Percentiles rank a stretch among this genome's conserved stretches.
These are phyloP conservation scores for Exserohilum turcica DNA, from an alignment of 2,329 filamentous ascomycete genomes.

Conservation along the genomic window DNA sequence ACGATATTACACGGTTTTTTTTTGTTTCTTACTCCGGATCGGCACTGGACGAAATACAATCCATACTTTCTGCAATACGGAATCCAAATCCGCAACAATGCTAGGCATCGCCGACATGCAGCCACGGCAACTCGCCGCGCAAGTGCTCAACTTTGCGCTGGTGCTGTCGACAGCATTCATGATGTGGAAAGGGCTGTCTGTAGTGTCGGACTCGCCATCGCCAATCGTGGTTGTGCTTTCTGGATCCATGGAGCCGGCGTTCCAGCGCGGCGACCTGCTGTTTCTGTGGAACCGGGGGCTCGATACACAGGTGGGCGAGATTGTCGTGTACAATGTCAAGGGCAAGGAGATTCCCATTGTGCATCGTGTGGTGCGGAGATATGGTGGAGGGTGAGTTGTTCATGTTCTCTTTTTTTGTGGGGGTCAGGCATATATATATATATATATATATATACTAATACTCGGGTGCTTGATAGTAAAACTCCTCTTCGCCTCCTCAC, in stretches of 20 bases:
- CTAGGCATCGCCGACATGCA: slow-evolving; percentile 64
- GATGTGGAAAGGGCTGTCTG: slow-evolving; percentile 85
- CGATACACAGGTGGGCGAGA: slow-evolving; percentile 71
- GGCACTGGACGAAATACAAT: no score
- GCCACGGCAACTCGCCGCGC: slow-evolving; percentile 78
- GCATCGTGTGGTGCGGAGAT: slow-evolving; percentile 81
- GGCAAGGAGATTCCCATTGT: slow-evolving; percentile 98
- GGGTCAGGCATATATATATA: no score
- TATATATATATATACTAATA: no score
- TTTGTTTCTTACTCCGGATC: no score
- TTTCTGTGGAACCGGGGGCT: slow-evolving; percentile 74
- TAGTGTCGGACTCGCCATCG: slow-evolving; percentile 67
- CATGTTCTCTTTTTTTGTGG: not conserved
- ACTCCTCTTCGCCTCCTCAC: slow-evolving; percentile 74
- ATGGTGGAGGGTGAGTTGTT: slow-evolving; percentile 60
- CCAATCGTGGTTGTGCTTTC: slow-evolving; percentile 85
- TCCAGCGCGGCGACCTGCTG: slow-evolving; percentile 76
- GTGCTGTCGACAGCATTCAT: slow-evolving; percentile 92
- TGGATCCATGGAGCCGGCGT: slow-evolving; percentile 83
- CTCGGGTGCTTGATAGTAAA: no score
- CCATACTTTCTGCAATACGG: no score
- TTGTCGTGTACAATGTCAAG: slow-evolving; percentile 82
- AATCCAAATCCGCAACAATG: slow-evolving; percentile 31
- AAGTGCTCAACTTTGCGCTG: slow-evolving; percentile 88
- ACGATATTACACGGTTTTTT: no score